A percentile compares a stretch with the other conserved stretches of the same genome.
phyloP scores from a whole-genome alignment of 2,329 filamentous ascomycete genomes.

The Cladorrhinum sp. region DNA sequence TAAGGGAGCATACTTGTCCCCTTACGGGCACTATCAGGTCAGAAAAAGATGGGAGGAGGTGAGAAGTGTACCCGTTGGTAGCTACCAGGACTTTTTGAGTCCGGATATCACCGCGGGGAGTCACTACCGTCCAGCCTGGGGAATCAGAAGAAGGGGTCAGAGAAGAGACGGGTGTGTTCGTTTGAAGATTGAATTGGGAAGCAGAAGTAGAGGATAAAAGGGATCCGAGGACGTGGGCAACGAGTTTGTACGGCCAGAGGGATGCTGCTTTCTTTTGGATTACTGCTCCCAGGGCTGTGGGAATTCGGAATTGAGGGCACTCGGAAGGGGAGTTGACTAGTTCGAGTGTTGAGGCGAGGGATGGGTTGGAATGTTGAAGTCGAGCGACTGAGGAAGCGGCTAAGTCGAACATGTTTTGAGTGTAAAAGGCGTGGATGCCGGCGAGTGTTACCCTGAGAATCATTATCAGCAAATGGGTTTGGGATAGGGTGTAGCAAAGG shows the following conservation, averaged over 20 bases:
- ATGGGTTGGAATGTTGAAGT: conserved; percentile 51
- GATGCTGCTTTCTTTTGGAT: conserved; percentile 63
- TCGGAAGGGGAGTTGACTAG: conserved; percentile 49
- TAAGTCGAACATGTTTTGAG: conserved; percentile 50
- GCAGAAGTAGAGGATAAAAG: conserved; percentile 41
- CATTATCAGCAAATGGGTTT: conserved; percentile 20
- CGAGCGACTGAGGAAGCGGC: conserved; percentile 49
- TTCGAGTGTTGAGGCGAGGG: conserved; percentile 50
- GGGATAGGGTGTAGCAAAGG: conserved; percentile 43
- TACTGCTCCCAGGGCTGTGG: conserved; percentile 59
- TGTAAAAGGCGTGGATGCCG: conserved; percentile 60
- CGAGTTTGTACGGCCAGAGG: conserved; percentile 82
- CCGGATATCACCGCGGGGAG: conserved; percentile 63
- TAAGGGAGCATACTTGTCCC: conserved; percentile 67
- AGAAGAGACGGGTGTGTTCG: conserved; percentile 61
- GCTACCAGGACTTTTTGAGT: conserved; percentile 68
- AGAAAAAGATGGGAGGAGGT: conserved; percentile 65
- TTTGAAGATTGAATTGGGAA: conserved; percentile 67
- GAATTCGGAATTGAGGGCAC: conserved; percentile 39
- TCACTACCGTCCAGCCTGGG: conserved; percentile 60
- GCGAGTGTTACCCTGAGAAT: conserved; percentile 46
- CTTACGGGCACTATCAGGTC: conserved; percentile 74
- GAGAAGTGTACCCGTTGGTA: conserved; percentile 81
- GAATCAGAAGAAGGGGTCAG: conserved; percentile 31
- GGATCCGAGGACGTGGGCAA: conserved; percentile 65